These are phyloP conservation scores for Phytophthora pseudosyringae DNA, from an alignment of 352 stramenopile species.

Conservation along the genomic window DNA sequence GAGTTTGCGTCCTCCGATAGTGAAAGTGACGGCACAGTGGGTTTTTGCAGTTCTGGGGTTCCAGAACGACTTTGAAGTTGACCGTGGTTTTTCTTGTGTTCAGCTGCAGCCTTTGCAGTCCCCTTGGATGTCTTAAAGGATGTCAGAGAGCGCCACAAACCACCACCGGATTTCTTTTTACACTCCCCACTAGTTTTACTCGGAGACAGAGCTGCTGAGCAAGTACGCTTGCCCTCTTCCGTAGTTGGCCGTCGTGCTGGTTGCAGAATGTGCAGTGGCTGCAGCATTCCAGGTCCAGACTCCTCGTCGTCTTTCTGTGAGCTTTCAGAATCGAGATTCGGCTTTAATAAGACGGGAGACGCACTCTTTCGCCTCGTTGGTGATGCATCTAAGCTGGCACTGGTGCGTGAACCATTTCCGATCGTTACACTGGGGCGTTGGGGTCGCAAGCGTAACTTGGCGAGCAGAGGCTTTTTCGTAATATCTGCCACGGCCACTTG, in stretches of 20 bases:
- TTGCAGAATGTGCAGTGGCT: conserved; percentile 21
- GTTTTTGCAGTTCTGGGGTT: conserved; percentile 25
- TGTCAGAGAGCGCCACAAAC: conserved; percentile 50
- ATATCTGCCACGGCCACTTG: conserved; percentile 12
- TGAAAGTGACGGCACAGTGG: background rate
- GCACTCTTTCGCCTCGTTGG: conserved; percentile 15
- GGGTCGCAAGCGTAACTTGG: conserved; percentile 61
- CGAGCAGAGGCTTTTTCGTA: conserved; percentile 54
- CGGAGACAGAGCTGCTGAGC: conserved; percentile 5
- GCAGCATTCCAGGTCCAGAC: background rate
- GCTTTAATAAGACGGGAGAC: conserved; percentile 12
- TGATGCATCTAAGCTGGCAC: background rate
- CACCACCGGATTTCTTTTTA: conserved; percentile 26
- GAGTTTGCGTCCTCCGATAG: background rate
- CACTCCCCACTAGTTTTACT: conserved; percentile 18
- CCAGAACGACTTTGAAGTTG: conserved; percentile 27
- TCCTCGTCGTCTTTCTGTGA: conserved; percentile 5
- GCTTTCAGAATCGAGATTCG: conserved; percentile 1
- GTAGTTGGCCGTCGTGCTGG: conserved; percentile 10
- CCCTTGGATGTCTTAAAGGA: conserved; percentile 46
- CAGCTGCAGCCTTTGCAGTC: conserved; percentile 27
- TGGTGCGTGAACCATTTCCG: conserved; percentile 1
- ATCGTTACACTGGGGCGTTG: conserved; percentile 46
- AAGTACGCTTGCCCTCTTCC: conserved; percentile 20
- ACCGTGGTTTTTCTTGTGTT: conserved; percentile 17